phyloP scores from a whole-genome alignment of 192 early-diverging fungal genomes.

The Spinellus fusiger region DNA sequence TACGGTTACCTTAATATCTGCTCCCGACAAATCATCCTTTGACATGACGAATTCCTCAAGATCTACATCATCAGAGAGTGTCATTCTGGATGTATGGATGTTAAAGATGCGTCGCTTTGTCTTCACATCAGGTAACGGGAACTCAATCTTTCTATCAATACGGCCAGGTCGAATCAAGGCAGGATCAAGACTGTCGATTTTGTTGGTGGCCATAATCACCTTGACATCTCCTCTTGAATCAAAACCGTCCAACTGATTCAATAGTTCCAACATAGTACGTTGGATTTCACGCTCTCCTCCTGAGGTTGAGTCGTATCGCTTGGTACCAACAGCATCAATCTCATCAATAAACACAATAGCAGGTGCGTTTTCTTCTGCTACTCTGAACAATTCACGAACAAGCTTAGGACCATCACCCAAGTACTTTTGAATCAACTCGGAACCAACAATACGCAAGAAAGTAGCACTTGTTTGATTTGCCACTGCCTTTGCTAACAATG shows the following conservation, averaged over 20 bases:
- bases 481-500: constrained; percentile 94
- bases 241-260: constrained; percentile 98
- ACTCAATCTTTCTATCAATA: constrained; percentile 99
- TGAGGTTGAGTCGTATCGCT: constrained; percentile 92
- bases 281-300: constrained; percentile 97
- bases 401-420: constrained; percentile 97
- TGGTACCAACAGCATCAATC: constrained; percentile 97
- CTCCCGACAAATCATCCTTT: constrained; percentile 97
- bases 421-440: constrained; percentile 98
- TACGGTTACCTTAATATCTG: constrained; percentile 83
- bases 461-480: constrained; percentile 98
- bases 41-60: constrained; percentile 99
- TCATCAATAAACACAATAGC: constrained; percentile 99
- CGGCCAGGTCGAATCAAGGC: constrained; percentile 92
- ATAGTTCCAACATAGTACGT: constrained; percentile 93
- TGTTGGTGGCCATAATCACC: constrained; percentile 99
- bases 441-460: constrained; percentile 95
- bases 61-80: constrained; percentile 91
- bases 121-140: constrained; percentile 95
- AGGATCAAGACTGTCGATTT: constrained; percentile 94
- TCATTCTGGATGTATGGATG: constrained; percentile 94
- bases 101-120: constrained; percentile 97
- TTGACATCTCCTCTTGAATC: constrained; percentile 94
- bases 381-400: constrained; percentile 94
- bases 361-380: constrained; percentile 93